Evolutionary conservation across 2,329 filamentous ascomycete genomes (phyloP).

Genomic region (Ustulina deusta): DNA sequence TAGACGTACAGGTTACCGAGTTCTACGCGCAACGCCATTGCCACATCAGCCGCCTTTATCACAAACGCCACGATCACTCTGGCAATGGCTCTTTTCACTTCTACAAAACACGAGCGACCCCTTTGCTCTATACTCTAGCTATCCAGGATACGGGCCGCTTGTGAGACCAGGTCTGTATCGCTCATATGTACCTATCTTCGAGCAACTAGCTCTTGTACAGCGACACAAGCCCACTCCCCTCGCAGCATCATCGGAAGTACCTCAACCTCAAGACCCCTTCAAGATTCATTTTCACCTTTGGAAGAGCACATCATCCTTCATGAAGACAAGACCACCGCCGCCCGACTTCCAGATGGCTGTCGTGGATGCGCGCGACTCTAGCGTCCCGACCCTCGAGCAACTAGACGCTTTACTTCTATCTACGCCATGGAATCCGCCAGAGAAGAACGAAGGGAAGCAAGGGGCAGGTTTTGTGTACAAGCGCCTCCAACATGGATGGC

Average conservation of each 20-base stretch:
- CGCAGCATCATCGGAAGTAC: conserved; percentile 42
- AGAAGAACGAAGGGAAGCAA: conserved; percentile 58
- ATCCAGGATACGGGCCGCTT: conserved; percentile 65
- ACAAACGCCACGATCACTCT: conserved; percentile 52
- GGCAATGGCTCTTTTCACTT: conserved; percentile 67
- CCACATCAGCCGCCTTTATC: conserved; percentile 38
- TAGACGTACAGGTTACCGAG: conserved; percentile 83
- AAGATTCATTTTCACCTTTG: conserved; percentile 84
- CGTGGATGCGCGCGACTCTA: conserved; percentile 77
- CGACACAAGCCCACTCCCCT: conserved; percentile 69
- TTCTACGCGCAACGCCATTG: conserved; percentile 73
- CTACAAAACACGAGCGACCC: conserved; percentile 44
- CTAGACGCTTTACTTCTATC: conserved; percentile 77
- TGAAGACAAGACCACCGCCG: conserved; percentile 79
- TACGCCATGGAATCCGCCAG: conserved; percentile 75
- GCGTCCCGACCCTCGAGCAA: conserved; percentile 79
- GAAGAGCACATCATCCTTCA: conserved; percentile 77
- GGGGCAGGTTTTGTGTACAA: conserved; percentile 70
- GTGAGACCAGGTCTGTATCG: conserved; percentile 74
- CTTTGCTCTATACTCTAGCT: conserved; percentile 43
- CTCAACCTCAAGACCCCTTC: conserved; percentile 66
- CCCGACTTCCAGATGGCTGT: conserved; percentile 91
- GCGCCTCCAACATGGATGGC: conserved; percentile 84
- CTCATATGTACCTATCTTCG: conserved; percentile 78
- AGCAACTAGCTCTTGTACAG: conserved; percentile 78